These are phyloP conservation scores for Kwoniella pini DNA, from an alignment of 768 basidiomycete species.

Conservation along the genomic window DNA sequence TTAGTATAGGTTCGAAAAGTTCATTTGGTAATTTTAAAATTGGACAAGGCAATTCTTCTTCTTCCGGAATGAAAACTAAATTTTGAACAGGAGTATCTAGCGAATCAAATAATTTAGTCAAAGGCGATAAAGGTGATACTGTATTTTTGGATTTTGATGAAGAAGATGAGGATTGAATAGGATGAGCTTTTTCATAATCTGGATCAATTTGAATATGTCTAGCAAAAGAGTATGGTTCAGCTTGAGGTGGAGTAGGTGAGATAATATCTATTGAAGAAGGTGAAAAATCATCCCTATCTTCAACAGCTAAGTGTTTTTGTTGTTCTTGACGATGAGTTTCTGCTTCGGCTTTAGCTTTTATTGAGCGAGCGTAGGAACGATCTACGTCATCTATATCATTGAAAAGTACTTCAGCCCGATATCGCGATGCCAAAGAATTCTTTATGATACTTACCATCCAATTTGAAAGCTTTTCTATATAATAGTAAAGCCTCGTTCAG, in stretches of 20 bases:
- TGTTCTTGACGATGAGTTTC: neutral
- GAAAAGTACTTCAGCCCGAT: neutral
- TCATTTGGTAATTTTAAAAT: constrained; percentile 73
- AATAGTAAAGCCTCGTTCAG: constrained; percentile 73
- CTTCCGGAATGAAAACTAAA: constrained; percentile 66
- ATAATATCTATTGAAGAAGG: constrained; percentile 41
- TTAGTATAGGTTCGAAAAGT: constrained; percentile 68
- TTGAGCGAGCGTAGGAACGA: constrained; percentile 60
- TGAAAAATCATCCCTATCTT: constrained; percentile 2
- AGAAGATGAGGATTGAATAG: neutral
- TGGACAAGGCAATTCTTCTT: constrained; percentile 63
- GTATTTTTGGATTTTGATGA: neutral
- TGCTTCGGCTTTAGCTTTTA: neutral
- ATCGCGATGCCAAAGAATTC: neutral
- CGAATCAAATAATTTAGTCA: constrained; percentile 21
- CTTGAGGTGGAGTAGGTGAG: constrained; percentile 32
- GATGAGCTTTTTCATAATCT: constrained; percentile 40
- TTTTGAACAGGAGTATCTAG: constrained; percentile 18
- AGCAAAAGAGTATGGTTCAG: constrained; percentile 45
- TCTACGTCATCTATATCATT: constrained; percentile 64
- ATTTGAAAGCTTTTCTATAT: constrained; percentile 77
- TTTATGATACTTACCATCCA: constrained; percentile 62
- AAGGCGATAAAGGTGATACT: constrained; percentile 19
- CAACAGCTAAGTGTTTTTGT: neutral
- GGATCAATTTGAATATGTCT: constrained; percentile 44